Percentiles rank a stretch among this genome's conserved stretches.
phyloP scores from a whole-genome alignment of 164 flowering plant species.

The Vitis rotundifolia region DNA sequence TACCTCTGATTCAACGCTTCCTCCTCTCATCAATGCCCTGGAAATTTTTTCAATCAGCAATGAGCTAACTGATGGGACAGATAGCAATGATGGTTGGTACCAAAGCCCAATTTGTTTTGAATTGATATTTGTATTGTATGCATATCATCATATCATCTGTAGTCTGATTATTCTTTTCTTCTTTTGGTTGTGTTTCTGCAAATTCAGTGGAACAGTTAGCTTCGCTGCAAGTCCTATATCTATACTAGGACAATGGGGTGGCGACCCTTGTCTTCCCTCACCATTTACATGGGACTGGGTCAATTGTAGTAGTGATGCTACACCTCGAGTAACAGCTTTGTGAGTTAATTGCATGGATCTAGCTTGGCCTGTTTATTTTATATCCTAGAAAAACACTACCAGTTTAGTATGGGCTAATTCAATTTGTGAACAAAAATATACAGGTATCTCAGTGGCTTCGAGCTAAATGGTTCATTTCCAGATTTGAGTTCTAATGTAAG shows the following conservation, averaged over 20 bases:
- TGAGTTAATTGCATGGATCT: conserved; percentile 4
- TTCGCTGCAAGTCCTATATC: conserved; percentile 23
- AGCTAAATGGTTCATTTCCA: conserved; percentile 39
- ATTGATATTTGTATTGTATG: too few species aligned
- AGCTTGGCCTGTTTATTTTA: neutral
- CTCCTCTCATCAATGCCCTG: conserved; percentile 52
- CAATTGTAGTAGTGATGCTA: conserved; percentile 25
- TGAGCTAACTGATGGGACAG: conserved; percentile 28
- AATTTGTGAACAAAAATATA: neutral
- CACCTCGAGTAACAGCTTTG: conserved; percentile 38
- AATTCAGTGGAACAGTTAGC: conserved; percentile 25
- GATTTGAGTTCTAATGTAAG: conserved; percentile 50
- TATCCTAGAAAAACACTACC: neutral
- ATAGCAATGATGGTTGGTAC: conserved; percentile 34
- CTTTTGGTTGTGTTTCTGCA: neutral
- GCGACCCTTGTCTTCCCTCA: conserved; percentile 49
- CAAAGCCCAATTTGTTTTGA: neutral
- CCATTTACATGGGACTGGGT: conserved; percentile 47
- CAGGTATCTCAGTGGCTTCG: conserved; percentile 35
- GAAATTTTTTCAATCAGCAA: conserved; percentile 32
- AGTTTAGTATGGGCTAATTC: neutral
- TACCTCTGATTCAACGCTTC: conserved; percentile 32
- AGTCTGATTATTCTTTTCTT: neutral
- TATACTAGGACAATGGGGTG: conserved; percentile 25
- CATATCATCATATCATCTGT: too few species aligned